Evolutionary conservation across 2,329 filamentous ascomycete genomes (phyloP), one percentile per base, ranked within the genome.

Genomic region (Ceratocystis ficicola): DNA sequence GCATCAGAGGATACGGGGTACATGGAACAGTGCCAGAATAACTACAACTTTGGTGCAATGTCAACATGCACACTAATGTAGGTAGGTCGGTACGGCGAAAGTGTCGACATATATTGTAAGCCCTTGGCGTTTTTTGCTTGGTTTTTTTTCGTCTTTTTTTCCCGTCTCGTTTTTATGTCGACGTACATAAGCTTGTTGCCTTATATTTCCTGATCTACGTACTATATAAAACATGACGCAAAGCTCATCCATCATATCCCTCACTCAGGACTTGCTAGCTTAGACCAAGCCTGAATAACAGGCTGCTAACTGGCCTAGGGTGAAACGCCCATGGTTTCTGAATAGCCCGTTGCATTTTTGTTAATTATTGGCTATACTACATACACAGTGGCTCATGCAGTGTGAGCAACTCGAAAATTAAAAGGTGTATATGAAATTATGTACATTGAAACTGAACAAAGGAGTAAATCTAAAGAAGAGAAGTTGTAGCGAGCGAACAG

Each of bases 1-100:
- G 84, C 84, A 4, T 48, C 36, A 6, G 88, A 90, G 67, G 89
- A 91, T 62, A 83, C 85, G 28, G 87, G 88, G 0, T 96, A 95
- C 74, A 75, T 96, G 71, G 89, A 93, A 68, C 82, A 86, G 72
- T 83, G 84, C 69, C 79, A 80, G 69, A 74, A 78, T 66, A 77
- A 78, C 48, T 77, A 81, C 62, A 78, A 77, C 6, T 72, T 77
- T 17, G 63, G 66, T 67, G 76, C 76, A 62, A 69, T 77, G 32
- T 76, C 76, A 46, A 78, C 73, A 69, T 85, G 83, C 71, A 75
- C 66, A 41, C 72, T 84, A 3, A 85, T 85, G 83, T 85, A 66
- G 36, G 44, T 36, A 20, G 32, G 44, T 36, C 7, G 17, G 62
- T 10, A 20, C 7, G n/a, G 25, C 15, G 6, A 15, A 30, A n/a